These are phyloP conservation scores for Arabidopsis suecica DNA, from an alignment of 345 rosid species.

Conservation along the genomic window DNA sequence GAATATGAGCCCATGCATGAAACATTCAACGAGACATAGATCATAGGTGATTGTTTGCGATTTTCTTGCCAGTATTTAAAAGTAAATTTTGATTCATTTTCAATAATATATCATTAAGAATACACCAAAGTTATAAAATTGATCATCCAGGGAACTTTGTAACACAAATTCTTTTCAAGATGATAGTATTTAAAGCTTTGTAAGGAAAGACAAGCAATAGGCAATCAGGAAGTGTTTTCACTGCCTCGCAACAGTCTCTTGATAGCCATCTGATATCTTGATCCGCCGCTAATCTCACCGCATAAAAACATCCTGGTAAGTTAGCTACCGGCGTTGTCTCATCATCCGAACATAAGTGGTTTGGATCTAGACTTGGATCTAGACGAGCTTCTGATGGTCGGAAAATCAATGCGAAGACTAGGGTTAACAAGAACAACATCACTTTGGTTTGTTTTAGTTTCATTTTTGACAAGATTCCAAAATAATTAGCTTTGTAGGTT, in stretches of 20 bases:
- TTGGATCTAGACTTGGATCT: not conserved
- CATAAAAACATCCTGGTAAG: not conserved
- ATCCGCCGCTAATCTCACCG: not conserved
- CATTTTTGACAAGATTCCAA: not conserved
- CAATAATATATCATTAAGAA: not conserved
- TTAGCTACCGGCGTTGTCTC: not conserved
- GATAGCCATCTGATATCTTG: not conserved
- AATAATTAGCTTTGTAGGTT: not conserved
- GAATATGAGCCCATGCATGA: not conserved
- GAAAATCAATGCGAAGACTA: not conserved
- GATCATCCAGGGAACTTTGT: not conserved
- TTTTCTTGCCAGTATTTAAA: not conserved
- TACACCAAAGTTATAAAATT: not conserved
- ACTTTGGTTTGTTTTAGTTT: not conserved
- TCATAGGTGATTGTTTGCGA: not conserved
- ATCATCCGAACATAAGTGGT: not conserved
- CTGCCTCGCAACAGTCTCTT: conserved; percentile 6
- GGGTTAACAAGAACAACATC: not conserved
- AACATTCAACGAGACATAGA: not conserved
- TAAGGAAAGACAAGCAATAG: not conserved
- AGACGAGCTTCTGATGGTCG: not conserved
- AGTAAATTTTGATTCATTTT: not conserved
- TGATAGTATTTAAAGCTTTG: not conserved
- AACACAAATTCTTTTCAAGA: conserved; percentile 2
- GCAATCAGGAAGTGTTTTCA: conserved; percentile 5